Evolutionary conservation across 2,329 filamentous ascomycete genomes (phyloP), one percentile per base, ranked within the genome.

Genomic region (Ceratocystis eucalypticola): DNA sequence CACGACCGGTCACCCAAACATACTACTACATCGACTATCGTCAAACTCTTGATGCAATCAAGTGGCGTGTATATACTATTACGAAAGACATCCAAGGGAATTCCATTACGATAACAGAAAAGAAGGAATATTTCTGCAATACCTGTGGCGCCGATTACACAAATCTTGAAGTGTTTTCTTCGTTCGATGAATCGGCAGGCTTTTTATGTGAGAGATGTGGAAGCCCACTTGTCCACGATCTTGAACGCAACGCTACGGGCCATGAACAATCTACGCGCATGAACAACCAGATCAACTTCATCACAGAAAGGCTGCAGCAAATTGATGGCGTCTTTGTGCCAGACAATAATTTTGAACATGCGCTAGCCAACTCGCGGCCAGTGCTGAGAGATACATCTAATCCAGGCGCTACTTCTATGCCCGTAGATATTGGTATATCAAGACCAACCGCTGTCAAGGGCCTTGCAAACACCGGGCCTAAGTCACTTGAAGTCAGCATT

Each of bases 1-100:
- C 88, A 67, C 87, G 91, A 64, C 88, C 90, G 4, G 87, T 88
- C 70, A 91, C 88, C 73, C 85, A 90, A 72, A 96, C 93, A 69
- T 99, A 96, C 81, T 99, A 96, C 78, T 99, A 90, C 76, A 93
- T 99, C 74, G 92, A 96, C 74, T 95, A 95, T 73, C 90, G 94
- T 68, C 88, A 90, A 67, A 91, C 93, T 45, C 91, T 99, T 72
- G 94, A 99, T 76, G 91, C 90, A 62, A 95, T 96, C 77, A 99
- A 99, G 76, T 99, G 89, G 83, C 88, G 90, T 69, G 86, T 96
- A 64, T 92, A 93, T 73, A 88, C 87, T 66, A 85, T 97, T 71
- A 91, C 92, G 70, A 92, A 93, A 74, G 86, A 88, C 65, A 91
- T 97, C 68, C 92, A 96, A 76, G 86, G 87, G 17, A 87, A 90